Percentiles rank a stretch among this genome's conserved stretches.
phyloP scores from a whole-genome alignment of 352 stramenopile species.

The Globisporangium recalcitrans region DNA sequence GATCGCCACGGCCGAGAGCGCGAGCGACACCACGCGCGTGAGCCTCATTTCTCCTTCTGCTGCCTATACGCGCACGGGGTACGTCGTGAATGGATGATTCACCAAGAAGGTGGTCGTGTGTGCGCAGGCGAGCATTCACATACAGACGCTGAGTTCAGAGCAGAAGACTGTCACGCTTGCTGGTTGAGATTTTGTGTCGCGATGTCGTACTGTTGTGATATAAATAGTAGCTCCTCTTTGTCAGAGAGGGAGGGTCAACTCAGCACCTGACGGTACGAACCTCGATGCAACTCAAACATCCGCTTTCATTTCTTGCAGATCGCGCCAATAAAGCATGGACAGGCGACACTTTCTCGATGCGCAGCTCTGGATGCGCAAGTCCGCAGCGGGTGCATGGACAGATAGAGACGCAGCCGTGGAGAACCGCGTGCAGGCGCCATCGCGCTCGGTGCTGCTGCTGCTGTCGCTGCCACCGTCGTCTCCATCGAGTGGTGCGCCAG shows the following conservation, averaged over 20 bases:
- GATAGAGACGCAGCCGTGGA: neutral
- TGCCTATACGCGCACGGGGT: neutral
- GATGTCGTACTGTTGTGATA: neutral
- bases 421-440: too few relatives aligned
- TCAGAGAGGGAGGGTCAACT: neutral
- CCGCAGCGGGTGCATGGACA: neutral
- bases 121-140: neutral
- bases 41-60: slow-evolving; percentile 3
- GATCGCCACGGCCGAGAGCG: slow-evolving; percentile 3
- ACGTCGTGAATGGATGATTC: neutral
- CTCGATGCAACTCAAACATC: neutral
- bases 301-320: neutral
- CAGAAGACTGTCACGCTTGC: neutral
- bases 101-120: neutral
- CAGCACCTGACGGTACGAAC: neutral
- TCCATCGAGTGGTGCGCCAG: neutral
- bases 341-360: slow-evolving; percentile 25
- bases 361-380: slow-evolving; percentile 26
- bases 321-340: slow-evolving; percentile 18
- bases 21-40: slow-evolving; percentile 5
- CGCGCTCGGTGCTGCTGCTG: too few relatives aligned
- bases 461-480: neutral
- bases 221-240: neutral
- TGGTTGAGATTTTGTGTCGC: neutral
- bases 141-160: neutral